phyloP scores from a whole-genome alignment of 345 rosid genomes.

The Physaria fendleri region DNA sequence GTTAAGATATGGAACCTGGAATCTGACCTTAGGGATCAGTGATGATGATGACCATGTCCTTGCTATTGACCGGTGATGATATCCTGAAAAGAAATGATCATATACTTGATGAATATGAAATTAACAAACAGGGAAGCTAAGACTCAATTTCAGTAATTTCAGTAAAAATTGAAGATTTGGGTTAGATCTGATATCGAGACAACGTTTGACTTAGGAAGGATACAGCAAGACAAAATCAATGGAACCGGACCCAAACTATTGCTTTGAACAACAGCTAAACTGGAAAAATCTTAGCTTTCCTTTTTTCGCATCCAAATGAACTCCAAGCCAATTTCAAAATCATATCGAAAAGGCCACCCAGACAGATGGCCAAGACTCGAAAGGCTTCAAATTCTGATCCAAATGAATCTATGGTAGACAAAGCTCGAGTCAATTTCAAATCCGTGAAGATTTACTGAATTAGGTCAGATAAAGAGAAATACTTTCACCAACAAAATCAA shows the following conservation, averaged over 20 bases:
- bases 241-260: neutral
- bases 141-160: neutral
- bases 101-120: neutral
- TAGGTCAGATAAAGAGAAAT: neutral
- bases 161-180: neutral
- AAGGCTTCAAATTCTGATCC: neutral
- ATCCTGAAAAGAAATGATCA: constrained; percentile 31
- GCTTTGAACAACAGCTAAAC: neutral
- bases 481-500: constrained; percentile 2
- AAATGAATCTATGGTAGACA: neutral
- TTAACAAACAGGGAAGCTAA: neutral
- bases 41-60: constrained; percentile 31
- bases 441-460: neutral
- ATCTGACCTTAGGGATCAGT: constrained; percentile 22
- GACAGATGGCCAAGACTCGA: neutral
- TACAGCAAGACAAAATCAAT: neutral
- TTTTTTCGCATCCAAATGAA: neutral
- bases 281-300: neutral
- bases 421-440: neutral
- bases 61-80: constrained; percentile 25
- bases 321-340: neutral
- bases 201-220: neutral
- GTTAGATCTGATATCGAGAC: neutral
- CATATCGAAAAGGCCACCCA: neutral
- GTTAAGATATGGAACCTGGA: constrained; percentile 19